Conservation (phyloP, 2,329 filamentous ascomycete species). For the Penicillium sp. region DNA sequence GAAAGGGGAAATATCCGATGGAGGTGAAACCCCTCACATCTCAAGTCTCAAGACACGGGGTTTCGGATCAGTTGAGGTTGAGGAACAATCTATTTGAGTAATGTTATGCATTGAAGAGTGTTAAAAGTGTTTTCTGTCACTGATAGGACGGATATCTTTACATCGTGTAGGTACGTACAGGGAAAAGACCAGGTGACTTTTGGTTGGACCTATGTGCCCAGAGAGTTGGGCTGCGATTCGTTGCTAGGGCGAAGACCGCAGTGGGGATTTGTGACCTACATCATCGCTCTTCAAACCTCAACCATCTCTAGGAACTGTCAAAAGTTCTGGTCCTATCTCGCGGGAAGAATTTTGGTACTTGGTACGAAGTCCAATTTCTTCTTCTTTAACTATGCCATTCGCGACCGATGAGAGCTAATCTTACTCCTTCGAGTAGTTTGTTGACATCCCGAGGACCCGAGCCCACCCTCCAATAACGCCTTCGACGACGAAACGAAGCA, state of each 20-base stretch:
- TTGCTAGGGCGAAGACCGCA: constrained; percentile 36
- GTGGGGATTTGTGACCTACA: constrained; percentile 31
- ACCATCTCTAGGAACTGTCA: not conserved
- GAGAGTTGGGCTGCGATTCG: constrained; percentile 21
- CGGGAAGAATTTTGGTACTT: not conserved
- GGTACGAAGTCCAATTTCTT: not conserved
- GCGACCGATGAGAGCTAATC: constrained; percentile 10
- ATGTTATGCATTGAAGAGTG: not conserved
- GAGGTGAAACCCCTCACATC: not conserved
- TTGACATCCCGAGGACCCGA: constrained; percentile 33
- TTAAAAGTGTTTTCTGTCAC: too few species aligned
- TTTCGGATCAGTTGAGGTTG: not conserved
- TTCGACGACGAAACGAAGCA: constrained; percentile 12
- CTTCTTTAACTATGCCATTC: not conserved
- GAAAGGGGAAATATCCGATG: not conserved
- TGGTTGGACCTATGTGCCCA: not conserved
- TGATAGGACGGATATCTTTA: too few species aligned
- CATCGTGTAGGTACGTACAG: too few species aligned
- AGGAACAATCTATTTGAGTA: not conserved
- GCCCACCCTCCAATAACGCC: constrained; percentile 10
- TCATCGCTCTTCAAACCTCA: constrained; percentile 14
- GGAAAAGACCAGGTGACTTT: not conserved
- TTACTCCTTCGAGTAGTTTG: constrained; percentile 36
- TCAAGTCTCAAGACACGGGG: not conserved
- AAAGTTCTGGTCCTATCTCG: not conserved